Base-by-base conservation (phyloP, 164 flowering plant genomes). In the Kalanchoe fedtschenkoi region DNA sequence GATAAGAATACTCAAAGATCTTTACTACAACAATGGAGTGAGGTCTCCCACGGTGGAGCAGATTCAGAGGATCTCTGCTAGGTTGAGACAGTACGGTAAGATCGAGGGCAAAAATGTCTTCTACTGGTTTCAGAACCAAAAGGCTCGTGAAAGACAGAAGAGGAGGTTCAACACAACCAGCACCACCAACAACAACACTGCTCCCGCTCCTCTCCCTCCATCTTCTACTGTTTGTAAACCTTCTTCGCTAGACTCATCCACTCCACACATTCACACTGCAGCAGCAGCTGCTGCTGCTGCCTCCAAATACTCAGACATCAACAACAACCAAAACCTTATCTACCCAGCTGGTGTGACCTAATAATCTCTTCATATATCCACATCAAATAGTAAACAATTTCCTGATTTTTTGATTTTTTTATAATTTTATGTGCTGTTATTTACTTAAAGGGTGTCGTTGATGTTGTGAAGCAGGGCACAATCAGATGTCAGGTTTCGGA, bases 61-160 rank as follows among this genome's bases (percentile, higher is more conserved):
- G 74, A 93, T 93, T 41, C 99, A 93, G 80, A 77, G 78, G 75
- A 93, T 93, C 69, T 79, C 95, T 5, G 84, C 93, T 55, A 68
- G 83, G 74, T 72, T 93, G 15, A 70, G 91, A 34, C 91, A 86
- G 74, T 93, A 87, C 62, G 99, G 99, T 1, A 87, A 88, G 79
- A 91, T 93, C 13, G 99, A 93, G 67, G 99, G 99, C 66, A 93
- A 93, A 74, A 93, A 93, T 60, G 99, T 93, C 17, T 93, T 93
- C 69, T 93, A 93, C 61, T 93, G 99, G 99, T 93, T 93, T 68
- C 99, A 93, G 76, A 93, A 93, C 70, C 97, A 93, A 46, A 93
- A 93, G 63, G 99, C 99, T 56, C 78, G 99, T 9, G 96, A 93
- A 68, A 78, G 99, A 54, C 99, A 88, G 75, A 90, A 88, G 81